Evolutionary conservation across 805 yeast species (phyloP).

Genomic region (Pichia californica): DNA sequence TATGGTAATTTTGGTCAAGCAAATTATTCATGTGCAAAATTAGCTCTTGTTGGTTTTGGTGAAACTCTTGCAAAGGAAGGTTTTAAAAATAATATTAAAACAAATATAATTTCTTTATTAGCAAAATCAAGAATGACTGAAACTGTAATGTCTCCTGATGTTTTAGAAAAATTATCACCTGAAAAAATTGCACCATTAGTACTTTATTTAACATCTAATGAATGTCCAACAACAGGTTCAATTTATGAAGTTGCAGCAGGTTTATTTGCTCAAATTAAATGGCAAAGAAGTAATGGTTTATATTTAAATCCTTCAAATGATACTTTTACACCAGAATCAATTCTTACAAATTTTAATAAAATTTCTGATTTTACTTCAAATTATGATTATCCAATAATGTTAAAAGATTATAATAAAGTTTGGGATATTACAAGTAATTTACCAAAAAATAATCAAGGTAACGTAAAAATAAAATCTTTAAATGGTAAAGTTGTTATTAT

Average conservation of each 20-base stretch:
- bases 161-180: slow-evolving; percentile 74
- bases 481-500: slow-evolving; percentile 81
- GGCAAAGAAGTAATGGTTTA: slow-evolving; percentile 91
- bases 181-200: slow-evolving; percentile 92
- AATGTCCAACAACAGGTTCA: slow-evolving; percentile 58
- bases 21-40: slow-evolving; percentile 89
- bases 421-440: slow-evolving; percentile 45
- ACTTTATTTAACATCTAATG: slow-evolving; percentile 67
- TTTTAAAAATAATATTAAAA: slow-evolving; percentile 69
- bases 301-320: slow-evolving; percentile 66
- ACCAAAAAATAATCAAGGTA: slow-evolving; percentile 53
- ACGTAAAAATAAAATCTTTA: slow-evolving; percentile 46
- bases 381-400: slow-evolving; percentile 60
- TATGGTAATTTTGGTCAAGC: slow-evolving; percentile 97
- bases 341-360: slow-evolving; percentile 58
- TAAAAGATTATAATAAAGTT: slow-evolving; percentile 64
- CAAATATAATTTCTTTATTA: slow-evolving; percentile 87
- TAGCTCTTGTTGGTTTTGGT: slow-evolving; percentile 83
- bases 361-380: slow-evolving; percentile 57
- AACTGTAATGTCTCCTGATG: slow-evolving; percentile 75
- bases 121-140: slow-evolving; percentile 98
- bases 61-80: slow-evolving; percentile 97
- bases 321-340: slow-evolving; percentile 77
- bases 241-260: slow-evolving; percentile 95
- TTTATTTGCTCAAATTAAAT: slow-evolving; percentile 80